Conservation (phyloP, 208 protist genomes). For the Acanthamoeba royreba region DNA sequence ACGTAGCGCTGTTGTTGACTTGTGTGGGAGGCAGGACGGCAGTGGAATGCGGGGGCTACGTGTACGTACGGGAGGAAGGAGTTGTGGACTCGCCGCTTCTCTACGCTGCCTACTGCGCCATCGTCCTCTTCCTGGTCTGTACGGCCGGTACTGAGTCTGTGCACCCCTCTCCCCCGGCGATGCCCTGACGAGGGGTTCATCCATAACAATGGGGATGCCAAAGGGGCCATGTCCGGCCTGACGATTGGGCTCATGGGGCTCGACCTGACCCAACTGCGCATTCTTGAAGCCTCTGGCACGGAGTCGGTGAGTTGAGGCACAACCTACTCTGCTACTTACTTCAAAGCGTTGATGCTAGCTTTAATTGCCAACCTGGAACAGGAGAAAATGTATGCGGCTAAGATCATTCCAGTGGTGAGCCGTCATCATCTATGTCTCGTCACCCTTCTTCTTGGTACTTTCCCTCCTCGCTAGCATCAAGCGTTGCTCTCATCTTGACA, state of each 20-base stretch:
- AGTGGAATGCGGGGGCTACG: background rate
- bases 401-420: slow-evolving; percentile 56
- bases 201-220: background rate
- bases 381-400: slow-evolving; percentile 34
- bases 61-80: background rate
- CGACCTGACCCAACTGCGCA: slow-evolving; percentile 44
- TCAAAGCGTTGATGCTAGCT: too few relatives aligned
- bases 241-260: slow-evolving; percentile 58
- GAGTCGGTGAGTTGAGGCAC: background rate
- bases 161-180: too few relatives aligned
- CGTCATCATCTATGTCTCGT: slow-evolving; percentile 58
- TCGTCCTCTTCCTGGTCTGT: background rate
- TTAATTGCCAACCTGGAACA: too few relatives aligned
- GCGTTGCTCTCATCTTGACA: background rate
- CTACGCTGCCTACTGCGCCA: background rate
- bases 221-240: slow-evolving; percentile 45
- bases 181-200: too few relatives aligned
- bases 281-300: background rate
- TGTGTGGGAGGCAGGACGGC: background rate
- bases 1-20: too few relatives aligned
- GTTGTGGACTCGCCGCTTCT: background rate
- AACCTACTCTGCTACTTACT: too few relatives aligned
- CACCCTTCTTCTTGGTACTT: slow-evolving; percentile 55
- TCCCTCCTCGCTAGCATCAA: background rate
- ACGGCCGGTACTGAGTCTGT: background rate